Evolutionary conservation across 257 asterid species (phyloP).

Genomic region (Fraxinus quadrangulata): DNA sequence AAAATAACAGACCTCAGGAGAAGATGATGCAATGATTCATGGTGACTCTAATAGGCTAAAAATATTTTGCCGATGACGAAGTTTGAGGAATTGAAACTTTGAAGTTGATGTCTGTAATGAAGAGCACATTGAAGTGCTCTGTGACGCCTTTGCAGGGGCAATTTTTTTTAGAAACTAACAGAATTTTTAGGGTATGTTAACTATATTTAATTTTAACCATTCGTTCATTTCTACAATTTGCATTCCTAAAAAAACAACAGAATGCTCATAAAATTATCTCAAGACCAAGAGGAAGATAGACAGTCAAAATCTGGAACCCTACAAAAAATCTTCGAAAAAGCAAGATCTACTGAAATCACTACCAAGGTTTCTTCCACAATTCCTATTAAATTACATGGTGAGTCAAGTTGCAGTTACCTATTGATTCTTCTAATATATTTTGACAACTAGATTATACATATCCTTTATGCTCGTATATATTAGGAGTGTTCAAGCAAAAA

Average conservation of each 20-base stretch:
- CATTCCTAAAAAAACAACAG: neutral
- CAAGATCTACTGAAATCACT: neutral
- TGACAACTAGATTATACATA: neutral
- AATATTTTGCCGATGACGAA: neutral
- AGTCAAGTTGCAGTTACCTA: neutral
- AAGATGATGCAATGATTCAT: neutral
- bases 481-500: too few relatives aligned
- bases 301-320: neutral
- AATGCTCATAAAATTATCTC: neutral
- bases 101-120: neutral
- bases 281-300: neutral
- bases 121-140: neutral
- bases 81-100: neutral
- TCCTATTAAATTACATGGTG: slow-evolving; percentile 1
- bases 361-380: neutral
- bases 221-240: neutral
- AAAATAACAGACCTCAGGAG: neutral
- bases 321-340: neutral
- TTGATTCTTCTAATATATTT: neutral
- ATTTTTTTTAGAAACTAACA: neutral
- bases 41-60: neutral
- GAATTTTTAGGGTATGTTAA: neutral
- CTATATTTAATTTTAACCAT: neutral
- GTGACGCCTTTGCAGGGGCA: neutral
- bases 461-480: neutral